These are phyloP conservation scores for Paraglomus brasilianum DNA, from an alignment of 192 early-diverging fungal genomes.

Conservation along the genomic window DNA sequence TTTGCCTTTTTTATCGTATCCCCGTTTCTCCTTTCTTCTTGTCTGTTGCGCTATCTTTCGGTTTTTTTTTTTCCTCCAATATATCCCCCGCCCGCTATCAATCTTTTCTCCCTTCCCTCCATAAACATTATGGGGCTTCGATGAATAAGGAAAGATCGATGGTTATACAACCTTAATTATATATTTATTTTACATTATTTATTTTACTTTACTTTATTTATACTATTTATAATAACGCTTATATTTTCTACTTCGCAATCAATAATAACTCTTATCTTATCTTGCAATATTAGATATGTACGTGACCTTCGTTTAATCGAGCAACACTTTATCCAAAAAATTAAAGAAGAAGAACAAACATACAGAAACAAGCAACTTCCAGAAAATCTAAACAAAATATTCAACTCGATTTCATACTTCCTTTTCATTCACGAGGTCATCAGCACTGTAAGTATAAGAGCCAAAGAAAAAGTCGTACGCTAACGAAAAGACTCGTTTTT, in stretches of 20 bases:
- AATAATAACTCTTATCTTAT: not conserved
- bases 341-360: conserved; percentile 32
- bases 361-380: conserved; percentile 45
- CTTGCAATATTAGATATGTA: conserved; percentile 59
- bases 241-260: not conserved
- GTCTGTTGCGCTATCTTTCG: too few species aligned
- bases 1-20: too few species aligned
- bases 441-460: conserved; percentile 39
- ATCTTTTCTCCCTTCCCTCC: too few species aligned
- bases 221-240: not conserved
- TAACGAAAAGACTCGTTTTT: not conserved
- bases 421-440: conserved; percentile 51
- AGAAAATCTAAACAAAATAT: conserved; percentile 48
- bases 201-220: not conserved
- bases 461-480: too few species aligned
- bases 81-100: too few species aligned
- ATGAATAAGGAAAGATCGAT: too few species aligned
- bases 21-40: too few species aligned
- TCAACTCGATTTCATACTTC: conserved; percentile 52
- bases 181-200: not conserved
- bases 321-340: conserved; percentile 52
- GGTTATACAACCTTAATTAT: too few species aligned
- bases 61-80: too few species aligned
- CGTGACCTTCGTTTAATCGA: conserved; percentile 70
- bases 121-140: too few species aligned